These are phyloP conservation scores for Diaporthe eres DNA, from an alignment of 2,329 filamentous ascomycete species.

Conservation along the genomic window DNA sequence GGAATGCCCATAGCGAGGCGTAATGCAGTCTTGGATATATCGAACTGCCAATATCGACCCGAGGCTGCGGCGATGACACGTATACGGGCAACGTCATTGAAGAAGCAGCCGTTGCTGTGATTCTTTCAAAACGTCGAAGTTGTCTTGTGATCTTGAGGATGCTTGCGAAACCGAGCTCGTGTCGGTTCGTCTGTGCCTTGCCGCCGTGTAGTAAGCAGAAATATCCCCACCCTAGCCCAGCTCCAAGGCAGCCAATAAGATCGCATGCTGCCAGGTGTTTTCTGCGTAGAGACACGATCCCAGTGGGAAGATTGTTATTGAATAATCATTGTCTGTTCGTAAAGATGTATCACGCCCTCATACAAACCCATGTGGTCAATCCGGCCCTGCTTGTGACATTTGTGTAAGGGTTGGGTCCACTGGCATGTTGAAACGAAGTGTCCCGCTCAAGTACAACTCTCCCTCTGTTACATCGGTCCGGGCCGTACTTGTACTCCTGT, in stretches of 20 bases:
- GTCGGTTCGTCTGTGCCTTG: not conserved
- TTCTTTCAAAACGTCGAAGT: not conserved
- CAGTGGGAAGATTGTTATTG: not conserved
- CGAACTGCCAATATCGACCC: not conserved
- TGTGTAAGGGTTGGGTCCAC: not conserved
- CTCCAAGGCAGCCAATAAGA: no score
- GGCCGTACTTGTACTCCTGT: not conserved
- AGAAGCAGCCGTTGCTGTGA: not conserved
- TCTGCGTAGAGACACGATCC: not conserved
- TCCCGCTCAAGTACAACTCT: not conserved
- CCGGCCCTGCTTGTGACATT: not conserved
- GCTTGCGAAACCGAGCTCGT: no score
- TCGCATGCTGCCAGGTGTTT: not conserved
- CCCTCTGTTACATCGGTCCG: not conserved
- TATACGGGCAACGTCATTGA: not conserved
- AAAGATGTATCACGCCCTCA: not conserved
- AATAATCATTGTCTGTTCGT: not conserved
- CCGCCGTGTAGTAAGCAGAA: no score
- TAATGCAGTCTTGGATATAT: not conserved
- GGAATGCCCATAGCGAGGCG: not conserved
- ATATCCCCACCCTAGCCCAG: not conserved
- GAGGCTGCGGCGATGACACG: slow-evolving; percentile 5
- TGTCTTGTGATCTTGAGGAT: not conserved
- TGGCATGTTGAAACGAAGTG: not conserved
- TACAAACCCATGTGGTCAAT: not conserved